Conservation (phyloP, 1,284 basidiomycete species). For the Vanrija sp. region DNA sequence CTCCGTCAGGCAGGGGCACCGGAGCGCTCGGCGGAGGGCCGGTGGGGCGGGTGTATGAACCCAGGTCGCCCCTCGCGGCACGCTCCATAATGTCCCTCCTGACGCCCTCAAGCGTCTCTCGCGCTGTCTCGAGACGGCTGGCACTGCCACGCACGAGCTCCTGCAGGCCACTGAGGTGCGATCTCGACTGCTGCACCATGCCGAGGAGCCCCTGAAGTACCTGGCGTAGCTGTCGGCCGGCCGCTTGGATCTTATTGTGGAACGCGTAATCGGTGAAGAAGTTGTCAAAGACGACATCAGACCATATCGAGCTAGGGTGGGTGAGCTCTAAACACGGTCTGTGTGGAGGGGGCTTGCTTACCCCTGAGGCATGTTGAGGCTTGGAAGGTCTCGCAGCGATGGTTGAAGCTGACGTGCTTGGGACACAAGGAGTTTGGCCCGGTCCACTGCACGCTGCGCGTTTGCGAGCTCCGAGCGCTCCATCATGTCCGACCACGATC, state of each 20-base stretch:
- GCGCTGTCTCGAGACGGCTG: slow-evolving; percentile 2
- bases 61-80: too few species aligned
- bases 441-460: slow-evolving; percentile 22
- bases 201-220: neutral
- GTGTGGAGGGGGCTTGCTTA: neutral
- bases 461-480: slow-evolving; percentile 17
- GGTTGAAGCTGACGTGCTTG: slow-evolving; percentile 26
- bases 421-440: slow-evolving; percentile 17
- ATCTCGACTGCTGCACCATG: slow-evolving; percentile 1
- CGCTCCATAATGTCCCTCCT: slow-evolving; percentile 7
- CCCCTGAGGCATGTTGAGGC: slow-evolving; percentile 16
- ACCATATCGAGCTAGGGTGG: slow-evolving; percentile 12
- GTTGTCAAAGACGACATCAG: slow-evolving; percentile 28
- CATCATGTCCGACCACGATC: slow-evolving; percentile 12
- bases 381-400: slow-evolving; percentile 7
- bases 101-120: slow-evolving; percentile 4
- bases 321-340: too few species aligned
- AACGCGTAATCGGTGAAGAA: slow-evolving; percentile 24
- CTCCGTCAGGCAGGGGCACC: too few species aligned
- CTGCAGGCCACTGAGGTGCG: neutral
- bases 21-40: too few species aligned
- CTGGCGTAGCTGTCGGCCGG: neutral
- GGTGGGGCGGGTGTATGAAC: too few species aligned
- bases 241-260: slow-evolving; percentile 17
- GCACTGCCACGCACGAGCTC: neutral